Evolutionary conservation across 2,329 filamentous ascomycete species (phyloP).

Genomic region (Meredithiella fracta): DNA sequence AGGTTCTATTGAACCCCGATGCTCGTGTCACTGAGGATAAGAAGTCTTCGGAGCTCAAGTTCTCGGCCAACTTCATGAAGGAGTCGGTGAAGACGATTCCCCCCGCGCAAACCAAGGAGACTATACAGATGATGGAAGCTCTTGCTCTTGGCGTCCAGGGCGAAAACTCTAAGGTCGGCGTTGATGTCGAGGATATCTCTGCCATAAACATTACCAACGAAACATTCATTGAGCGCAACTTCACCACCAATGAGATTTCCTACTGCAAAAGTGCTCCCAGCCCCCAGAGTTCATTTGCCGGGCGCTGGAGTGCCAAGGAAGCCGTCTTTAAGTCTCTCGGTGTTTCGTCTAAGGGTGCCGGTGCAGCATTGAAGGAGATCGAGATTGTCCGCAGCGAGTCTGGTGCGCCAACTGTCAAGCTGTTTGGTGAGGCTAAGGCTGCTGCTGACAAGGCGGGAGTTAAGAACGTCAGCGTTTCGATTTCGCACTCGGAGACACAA

Average conservation of each 20-base stretch:
- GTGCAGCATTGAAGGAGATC: constrained; percentile 83
- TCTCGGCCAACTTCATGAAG: constrained; percentile 53
- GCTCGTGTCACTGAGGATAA: constrained; percentile 73
- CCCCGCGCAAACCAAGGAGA: constrained; percentile 39
- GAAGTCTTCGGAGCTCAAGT: constrained; percentile 67
- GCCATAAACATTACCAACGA: constrained; percentile 87
- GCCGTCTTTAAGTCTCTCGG: constrained; percentile 96
- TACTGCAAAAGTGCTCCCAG: constrained; percentile 71
- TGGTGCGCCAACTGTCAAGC: constrained; percentile 71
- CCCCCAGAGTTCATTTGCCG: constrained; percentile 81
- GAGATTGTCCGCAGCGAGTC: constrained; percentile 71
- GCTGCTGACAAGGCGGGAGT: constrained; percentile 78
- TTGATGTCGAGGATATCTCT: constrained; percentile 80
- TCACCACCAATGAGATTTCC: constrained; percentile 64
- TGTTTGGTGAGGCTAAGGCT: constrained; percentile 67
- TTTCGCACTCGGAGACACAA: constrained; percentile 88
- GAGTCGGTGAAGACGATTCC: constrained; percentile 38
- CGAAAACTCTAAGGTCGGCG: constrained; percentile 64
- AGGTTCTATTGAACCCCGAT: constrained; percentile 85
- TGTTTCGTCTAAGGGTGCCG: constrained; percentile 71
- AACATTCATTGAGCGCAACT: constrained; percentile 88
- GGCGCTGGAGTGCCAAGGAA: constrained; percentile 94
- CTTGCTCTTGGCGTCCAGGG: constrained; percentile 50
- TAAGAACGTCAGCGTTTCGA: constrained; percentile 79
- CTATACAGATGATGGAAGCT: constrained; percentile 59